A percentile compares a stretch with the other conserved stretches of the same genome.
phyloP scores from a whole-genome alignment of 148 eudicot genomes.

The Persicaria maculosa region DNA sequence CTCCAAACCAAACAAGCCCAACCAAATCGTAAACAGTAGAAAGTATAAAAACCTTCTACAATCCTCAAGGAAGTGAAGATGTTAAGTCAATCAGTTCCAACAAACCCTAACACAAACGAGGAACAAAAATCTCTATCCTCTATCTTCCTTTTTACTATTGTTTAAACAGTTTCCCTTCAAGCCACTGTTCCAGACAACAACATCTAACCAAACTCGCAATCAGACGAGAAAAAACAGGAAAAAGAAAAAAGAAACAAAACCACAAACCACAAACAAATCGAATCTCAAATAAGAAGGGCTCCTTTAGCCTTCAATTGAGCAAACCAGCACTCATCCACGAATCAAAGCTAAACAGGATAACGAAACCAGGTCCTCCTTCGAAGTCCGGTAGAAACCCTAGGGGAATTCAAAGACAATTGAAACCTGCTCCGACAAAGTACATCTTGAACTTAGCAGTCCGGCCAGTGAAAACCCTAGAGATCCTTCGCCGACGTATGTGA shows the following conservation, averaged over 20 bases:
- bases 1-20: not conserved
- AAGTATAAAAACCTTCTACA: not conserved
- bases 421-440: not conserved
- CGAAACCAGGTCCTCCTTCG: conserved; percentile 6
- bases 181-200: not conserved
- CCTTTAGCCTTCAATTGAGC: not conserved
- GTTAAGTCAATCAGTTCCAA: conserved; percentile 15
- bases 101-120: not conserved
- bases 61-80: not conserved
- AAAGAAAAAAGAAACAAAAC: not conserved
- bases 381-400: not conserved
- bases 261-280: conserved; percentile 14
- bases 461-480: conserved; percentile 18
- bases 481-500: conserved; percentile 8
- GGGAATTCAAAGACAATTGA: not conserved
- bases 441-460: not conserved
- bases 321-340: conserved; percentile 10
- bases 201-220: conserved; percentile 10
- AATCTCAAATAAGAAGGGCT: conserved; percentile 9
- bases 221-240: not conserved
- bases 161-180: not conserved
- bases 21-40: not conserved
- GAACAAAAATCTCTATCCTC: not conserved
- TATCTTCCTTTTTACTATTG: not conserved
- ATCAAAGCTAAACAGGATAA: conserved; percentile 13